Base-by-base conservation (phyloP, 495 filamentous ascomycete species). In the Penicillium macrosclerotiorum region DNA sequence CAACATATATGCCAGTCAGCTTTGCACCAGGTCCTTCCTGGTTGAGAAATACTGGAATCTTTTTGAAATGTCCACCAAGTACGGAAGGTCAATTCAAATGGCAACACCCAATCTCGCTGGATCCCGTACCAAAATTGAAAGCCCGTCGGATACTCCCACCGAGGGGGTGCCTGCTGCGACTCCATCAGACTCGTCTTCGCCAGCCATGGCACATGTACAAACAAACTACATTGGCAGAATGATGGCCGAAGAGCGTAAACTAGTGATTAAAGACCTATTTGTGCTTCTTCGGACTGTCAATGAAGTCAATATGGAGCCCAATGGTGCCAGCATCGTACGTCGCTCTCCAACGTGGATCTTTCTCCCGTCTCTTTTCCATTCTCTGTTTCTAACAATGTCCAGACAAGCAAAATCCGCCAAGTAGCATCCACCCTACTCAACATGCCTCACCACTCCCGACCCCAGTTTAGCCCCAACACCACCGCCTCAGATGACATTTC, bases 241-340 rank as follows among this genome's bases (percentile, higher is more conserved):
- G 41, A 84, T 93, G 79, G 63, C 72, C 0, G 63, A 73, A 36
- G 89, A 94, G 67, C 77, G 85, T 3, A 86, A 89, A 49, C 65
- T 78, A 0, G 84, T 93, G 9, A 80, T 90, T n/a, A 82, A 85
- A 35, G 81, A 86, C 58, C 75, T 95, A 0, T 73, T 91, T 3
- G 65, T 78, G 0, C 79, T 91, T 6, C 63, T 95, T 8, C 71
- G 71, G 11, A 84, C 78, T 23, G 84, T 95, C 55, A 82, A 80
- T 41, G 82, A 88, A 67, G 76, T 86, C 35, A 87, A 88, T 60
- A 85, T 91, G 74, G 88, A 93, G 61, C 85, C 89, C 2, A 91
- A 90, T 56, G 85, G 81, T 13, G 77, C 76, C 32, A 86, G 83
- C 37, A 81, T 92, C 37, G 74, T 82, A 73, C 36, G 77, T 67